These are phyloP conservation scores for Clathrospora elynae DNA, from an alignment of 2,329 filamentous ascomycete genomes.

Conservation along the genomic window DNA sequence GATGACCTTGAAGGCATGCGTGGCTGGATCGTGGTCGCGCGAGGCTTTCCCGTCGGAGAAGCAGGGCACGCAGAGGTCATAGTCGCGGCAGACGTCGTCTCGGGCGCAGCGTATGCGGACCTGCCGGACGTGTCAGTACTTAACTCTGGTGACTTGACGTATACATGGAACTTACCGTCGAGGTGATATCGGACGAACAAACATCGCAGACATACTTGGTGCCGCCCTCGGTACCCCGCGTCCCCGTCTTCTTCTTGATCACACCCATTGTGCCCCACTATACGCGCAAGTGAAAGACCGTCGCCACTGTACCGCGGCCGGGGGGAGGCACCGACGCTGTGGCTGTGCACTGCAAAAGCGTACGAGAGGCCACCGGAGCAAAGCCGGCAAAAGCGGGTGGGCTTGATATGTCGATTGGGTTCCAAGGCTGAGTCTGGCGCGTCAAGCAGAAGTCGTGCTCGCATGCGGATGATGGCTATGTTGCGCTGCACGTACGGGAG, in stretches of 20 bases:
- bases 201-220: constrained; percentile 95
- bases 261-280: constrained; percentile 71
- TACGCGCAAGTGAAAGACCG: constrained; percentile 7
- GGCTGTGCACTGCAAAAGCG: constrained; percentile 32
- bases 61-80: constrained; percentile 95
- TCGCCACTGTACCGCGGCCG: constrained; percentile 1
- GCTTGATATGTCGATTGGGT: not conserved
- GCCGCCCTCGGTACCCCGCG: constrained; percentile 76
- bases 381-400: constrained; percentile 11
- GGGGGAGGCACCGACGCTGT: constrained; percentile 19
- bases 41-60: constrained; percentile 82
- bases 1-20: constrained; percentile 89
- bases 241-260: constrained; percentile 92
- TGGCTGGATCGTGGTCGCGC: constrained; percentile 82
- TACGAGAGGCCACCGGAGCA: constrained; percentile 10
- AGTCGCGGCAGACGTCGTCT: constrained; percentile 78
- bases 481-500: constrained; percentile 6
- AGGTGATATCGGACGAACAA: constrained; percentile 95
- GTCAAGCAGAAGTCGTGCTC: constrained; percentile 1
- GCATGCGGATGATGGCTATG: constrained; percentile 1
- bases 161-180: constrained; percentile 70
- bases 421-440: not conserved
- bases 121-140: constrained; percentile 53
- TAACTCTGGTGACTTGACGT: not conserved
- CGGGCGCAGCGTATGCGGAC: constrained; percentile 94